These are phyloP conservation scores for Trypanosoma congolense DNA, from an alignment of 208 protist species.

Conservation along the genomic window DNA sequence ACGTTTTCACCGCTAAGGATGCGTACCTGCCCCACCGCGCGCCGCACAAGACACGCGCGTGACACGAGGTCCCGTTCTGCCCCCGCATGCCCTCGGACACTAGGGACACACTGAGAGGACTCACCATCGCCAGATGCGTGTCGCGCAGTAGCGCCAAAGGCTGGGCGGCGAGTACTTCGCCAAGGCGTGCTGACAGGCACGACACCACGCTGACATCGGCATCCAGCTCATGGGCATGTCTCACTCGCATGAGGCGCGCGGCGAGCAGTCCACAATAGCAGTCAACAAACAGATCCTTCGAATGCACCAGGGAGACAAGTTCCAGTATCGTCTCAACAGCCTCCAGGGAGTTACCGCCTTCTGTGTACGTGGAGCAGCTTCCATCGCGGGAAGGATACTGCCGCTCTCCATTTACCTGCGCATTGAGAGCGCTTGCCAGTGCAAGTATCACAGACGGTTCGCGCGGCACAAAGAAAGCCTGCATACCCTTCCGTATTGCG, in stretches of 20 bases:
- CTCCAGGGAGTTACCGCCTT: slow-evolving; percentile 15
- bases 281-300: slow-evolving; percentile 52
- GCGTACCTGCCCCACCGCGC: slow-evolving; percentile 64
- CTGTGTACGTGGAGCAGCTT: not conserved
- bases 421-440: slow-evolving; percentile 50
- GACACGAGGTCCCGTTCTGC: slow-evolving; percentile 24
- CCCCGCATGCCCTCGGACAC: not conserved
- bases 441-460: slow-evolving; percentile 45
- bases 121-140: slow-evolving; percentile 25
- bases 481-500: slow-evolving; percentile 44
- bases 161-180: slow-evolving; percentile 29
- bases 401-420: slow-evolving; percentile 15
- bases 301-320: slow-evolving; percentile 55
- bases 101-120: not conserved
- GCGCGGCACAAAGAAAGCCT: slow-evolving; percentile 42
- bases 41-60: slow-evolving; percentile 46
- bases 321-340: slow-evolving; percentile 66
- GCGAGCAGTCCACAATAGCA: slow-evolving; percentile 52
- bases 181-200: slow-evolving; percentile 46
- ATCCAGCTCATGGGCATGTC: slow-evolving; percentile 23
- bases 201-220: slow-evolving; percentile 48
- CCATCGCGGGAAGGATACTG: not conserved
- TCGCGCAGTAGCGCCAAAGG: slow-evolving; percentile 58
- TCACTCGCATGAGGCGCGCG: slow-evolving; percentile 36
- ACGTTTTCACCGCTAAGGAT: slow-evolving; percentile 27